These are phyloP conservation scores for Lentinula raphanica DNA, from an alignment of 768 basidiomycete genomes.

Conservation along the genomic window DNA sequence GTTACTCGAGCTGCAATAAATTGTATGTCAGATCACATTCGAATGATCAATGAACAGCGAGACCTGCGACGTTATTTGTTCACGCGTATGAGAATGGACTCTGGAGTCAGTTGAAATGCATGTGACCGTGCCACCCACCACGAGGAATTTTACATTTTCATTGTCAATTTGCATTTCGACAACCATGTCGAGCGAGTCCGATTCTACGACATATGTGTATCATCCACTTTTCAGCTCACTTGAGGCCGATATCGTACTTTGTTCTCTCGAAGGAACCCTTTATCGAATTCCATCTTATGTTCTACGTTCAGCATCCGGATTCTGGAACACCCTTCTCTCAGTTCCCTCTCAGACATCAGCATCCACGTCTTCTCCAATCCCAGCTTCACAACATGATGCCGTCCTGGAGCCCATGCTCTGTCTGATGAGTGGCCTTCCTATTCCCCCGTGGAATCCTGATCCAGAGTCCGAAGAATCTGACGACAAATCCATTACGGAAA, in stretches of 20 bases:
- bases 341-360: background rate
- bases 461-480: background rate
- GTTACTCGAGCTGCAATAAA: no score
- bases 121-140: no score
- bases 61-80: no score
- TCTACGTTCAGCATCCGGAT: constrained; percentile 34
- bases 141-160: no score
- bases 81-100: no score
- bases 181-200: background rate
- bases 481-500: constrained; percentile 13
- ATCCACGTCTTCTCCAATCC: constrained; percentile 11
- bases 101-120: no score
- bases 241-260: constrained; percentile 38
- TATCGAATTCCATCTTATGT: constrained; percentile 41
- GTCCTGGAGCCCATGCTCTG: constrained; percentile 33
- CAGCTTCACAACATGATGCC: constrained; percentile 29
- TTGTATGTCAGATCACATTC: no score
- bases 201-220: background rate
- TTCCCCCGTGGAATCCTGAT: constrained; percentile 12
- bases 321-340: constrained; percentile 30
- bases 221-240: constrained; percentile 33
- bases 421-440: constrained; percentile 36
- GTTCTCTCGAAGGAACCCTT: constrained; percentile 33
- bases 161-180: background rate
- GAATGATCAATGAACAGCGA: no score